Evolutionary conservation across 2,329 filamentous ascomycete species (phyloP).

Genomic region (Cadophora sp.): DNA sequence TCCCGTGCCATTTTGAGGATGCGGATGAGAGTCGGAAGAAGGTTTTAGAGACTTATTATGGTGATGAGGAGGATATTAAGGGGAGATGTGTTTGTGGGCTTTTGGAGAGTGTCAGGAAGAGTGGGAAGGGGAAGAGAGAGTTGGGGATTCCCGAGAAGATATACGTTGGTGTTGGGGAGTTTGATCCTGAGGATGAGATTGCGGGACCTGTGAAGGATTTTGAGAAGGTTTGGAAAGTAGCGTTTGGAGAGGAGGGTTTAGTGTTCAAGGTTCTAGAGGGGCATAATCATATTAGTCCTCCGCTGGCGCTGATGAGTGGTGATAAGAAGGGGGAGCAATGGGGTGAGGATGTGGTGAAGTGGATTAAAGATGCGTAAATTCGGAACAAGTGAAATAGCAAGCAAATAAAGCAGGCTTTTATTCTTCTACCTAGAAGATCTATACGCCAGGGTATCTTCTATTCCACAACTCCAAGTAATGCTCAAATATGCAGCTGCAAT

Average conservation of each 20-base stretch:
- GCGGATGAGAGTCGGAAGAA: slow-evolving; percentile 22
- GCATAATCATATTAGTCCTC: slow-evolving; percentile 45
- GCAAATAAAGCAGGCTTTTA: background rate
- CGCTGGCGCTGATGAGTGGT: slow-evolving; percentile 38
- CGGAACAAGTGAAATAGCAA: background rate
- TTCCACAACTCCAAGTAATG: slow-evolving; percentile 25
- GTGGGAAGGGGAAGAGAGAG: slow-evolving; percentile 34
- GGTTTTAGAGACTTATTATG: slow-evolving; percentile 38
- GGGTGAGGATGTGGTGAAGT: slow-evolving; percentile 40
- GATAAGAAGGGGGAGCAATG: slow-evolving; percentile 41
- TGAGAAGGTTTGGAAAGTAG: slow-evolving; percentile 36
- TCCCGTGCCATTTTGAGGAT: slow-evolving; percentile 37
- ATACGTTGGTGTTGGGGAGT: slow-evolving; percentile 33
- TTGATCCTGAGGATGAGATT: slow-evolving; percentile 36
- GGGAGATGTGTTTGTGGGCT: slow-evolving; percentile 36
- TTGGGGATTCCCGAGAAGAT: slow-evolving; percentile 36
- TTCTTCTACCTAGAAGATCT: background rate
- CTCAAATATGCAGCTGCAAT: background rate
- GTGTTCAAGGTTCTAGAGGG: slow-evolving; percentile 34
- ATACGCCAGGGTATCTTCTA: slow-evolving; percentile 32
- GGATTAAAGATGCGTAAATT: slow-evolving; percentile 35
- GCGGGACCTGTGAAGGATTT: slow-evolving; percentile 38
- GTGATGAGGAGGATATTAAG: slow-evolving; percentile 22
- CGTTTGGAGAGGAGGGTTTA: slow-evolving; percentile 38
- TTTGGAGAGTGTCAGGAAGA: slow-evolving; percentile 31